A percentile compares a stretch with the other conserved stretches of the same genome.
phyloP scores from a whole-genome alignment of 352 stramenopile species.

The Pythium aristosporum region DNA sequence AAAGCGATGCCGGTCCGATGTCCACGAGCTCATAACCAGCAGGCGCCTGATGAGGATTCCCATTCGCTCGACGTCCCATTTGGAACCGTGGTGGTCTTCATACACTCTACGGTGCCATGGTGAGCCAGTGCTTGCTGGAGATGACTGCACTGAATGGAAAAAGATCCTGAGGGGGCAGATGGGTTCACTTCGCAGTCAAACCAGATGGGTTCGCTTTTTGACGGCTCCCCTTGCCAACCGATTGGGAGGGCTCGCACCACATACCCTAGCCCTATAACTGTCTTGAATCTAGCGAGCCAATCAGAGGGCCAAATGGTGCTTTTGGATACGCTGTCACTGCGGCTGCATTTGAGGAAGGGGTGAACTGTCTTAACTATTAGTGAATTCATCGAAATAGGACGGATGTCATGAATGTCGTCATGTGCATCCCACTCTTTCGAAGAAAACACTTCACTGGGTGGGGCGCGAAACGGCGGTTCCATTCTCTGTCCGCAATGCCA shows the following conservation, averaged over 20 bases:
- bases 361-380: neutral
- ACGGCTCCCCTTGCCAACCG: slow-evolving; percentile 10
- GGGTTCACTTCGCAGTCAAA: slow-evolving; percentile 6
- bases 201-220: slow-evolving; percentile 17
- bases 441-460: slow-evolving; percentile 23
- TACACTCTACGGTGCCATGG: no score
- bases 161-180: neutral
- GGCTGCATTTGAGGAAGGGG: neutral
- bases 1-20: neutral
- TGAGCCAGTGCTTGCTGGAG: neutral
- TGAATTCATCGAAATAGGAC: neutral
- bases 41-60: neutral
- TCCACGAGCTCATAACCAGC: neutral
- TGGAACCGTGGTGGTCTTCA: no score
- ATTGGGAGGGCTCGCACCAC: slow-evolving; percentile 4
- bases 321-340: slow-evolving; percentile 8
- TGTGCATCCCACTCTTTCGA: slow-evolving; percentile 11
- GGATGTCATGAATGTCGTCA: slow-evolving; percentile 12
- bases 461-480: neutral
- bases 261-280: slow-evolving; percentile 1
- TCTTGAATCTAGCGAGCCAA: slow-evolving; percentile 1
- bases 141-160: slow-evolving; percentile 11
- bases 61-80: neutral
- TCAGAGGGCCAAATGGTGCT: neutral
- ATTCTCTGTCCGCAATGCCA: neutral